phyloP scores from a whole-genome alignment of 257 asterid genomes.

The Salvia rosmarinus region DNA sequence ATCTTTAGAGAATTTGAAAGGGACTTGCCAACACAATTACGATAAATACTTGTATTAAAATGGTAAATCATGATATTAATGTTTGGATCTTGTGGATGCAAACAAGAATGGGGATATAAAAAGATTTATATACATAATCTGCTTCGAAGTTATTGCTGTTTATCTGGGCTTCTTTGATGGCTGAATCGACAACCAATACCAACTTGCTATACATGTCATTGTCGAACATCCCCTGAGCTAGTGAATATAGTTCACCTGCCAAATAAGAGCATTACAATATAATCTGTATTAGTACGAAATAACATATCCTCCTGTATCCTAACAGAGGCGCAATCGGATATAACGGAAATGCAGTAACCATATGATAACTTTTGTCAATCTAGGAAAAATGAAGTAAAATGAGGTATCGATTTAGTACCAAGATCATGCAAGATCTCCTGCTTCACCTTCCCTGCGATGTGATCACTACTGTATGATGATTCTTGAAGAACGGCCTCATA shows the following conservation, averaged over 20 bases:
- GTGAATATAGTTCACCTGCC: constrained; percentile 88
- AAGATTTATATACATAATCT: constrained; percentile 70
- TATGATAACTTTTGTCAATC: neutral
- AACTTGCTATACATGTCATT: constrained; percentile 66
- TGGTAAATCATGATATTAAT: constrained; percentile 16
- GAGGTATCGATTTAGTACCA: constrained; percentile 58
- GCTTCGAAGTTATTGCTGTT: constrained; percentile 73
- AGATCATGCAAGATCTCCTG: constrained; percentile 94
- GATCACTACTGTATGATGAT: constrained; percentile 56
- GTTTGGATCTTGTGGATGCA: neutral
- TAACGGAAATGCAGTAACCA: constrained; percentile 11
- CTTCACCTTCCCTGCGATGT: constrained; percentile 77
- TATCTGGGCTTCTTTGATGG: constrained; percentile 65
- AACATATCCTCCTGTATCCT: constrained; percentile 1
- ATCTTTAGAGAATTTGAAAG: constrained; percentile 9
- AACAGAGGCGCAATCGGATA: constrained; percentile 19
- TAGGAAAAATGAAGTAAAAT: constrained; percentile 11
- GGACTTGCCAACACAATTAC: neutral
- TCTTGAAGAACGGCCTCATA: constrained; percentile 80
- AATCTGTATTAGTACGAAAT: constrained; percentile 26
- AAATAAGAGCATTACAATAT: constrained; percentile 33
- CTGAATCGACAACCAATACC: constrained; percentile 69
- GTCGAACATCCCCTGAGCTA: constrained; percentile 84
- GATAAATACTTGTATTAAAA: constrained; percentile 11
- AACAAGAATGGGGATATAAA: constrained; percentile 28